Evolutionary conservation across 2,329 filamentous ascomycete genomes (phyloP).

Genomic region (Plectosphaerella cucumerina): DNA sequence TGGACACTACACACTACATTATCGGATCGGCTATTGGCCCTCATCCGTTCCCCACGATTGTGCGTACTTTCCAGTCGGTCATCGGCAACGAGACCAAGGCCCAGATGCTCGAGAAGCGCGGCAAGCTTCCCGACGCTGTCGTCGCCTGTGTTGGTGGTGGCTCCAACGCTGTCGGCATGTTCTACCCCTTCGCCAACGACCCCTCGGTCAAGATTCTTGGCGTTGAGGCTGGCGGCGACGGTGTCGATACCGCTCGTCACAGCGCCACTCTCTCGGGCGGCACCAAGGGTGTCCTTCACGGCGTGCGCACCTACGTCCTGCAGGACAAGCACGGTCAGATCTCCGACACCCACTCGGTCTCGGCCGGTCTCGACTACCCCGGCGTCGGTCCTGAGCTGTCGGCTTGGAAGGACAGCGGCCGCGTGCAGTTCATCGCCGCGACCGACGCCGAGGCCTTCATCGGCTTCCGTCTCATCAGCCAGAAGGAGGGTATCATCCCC

Average conservation of each 20-base stretch:
- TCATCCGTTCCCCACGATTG: slow-evolving; percentile 96
- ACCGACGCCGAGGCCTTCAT: slow-evolving; percentile 88
- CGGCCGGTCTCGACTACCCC: slow-evolving; percentile 93
- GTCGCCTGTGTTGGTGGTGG: slow-evolving; percentile 96
- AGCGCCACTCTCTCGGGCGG: slow-evolving; percentile 84
- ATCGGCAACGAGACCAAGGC: slow-evolving; percentile 93
- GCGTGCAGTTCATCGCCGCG: slow-evolving; percentile 84
- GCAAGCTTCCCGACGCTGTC: slow-evolving; percentile 90
- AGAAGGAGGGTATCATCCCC: slow-evolving; percentile 95
- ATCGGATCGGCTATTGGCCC: slow-evolving; percentile 97
- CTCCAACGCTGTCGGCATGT: slow-evolving; percentile 95
- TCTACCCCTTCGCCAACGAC: slow-evolving; percentile 91
- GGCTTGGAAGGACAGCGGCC: slow-evolving; percentile 84
- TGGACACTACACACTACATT: slow-evolving; percentile 95
- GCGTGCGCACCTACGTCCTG: slow-evolving; percentile 91
- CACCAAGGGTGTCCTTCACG: slow-evolving; percentile 88
- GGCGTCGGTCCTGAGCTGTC: slow-evolving; percentile 92
- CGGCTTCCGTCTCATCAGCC: slow-evolving; percentile 78
- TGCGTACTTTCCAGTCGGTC: slow-evolving; percentile 94
- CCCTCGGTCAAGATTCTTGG: slow-evolving; percentile 81
- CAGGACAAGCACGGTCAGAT: slow-evolving; percentile 94
- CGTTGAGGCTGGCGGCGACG: slow-evolving; percentile 93
- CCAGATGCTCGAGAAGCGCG: slow-evolving; percentile 80
- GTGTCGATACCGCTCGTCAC: slow-evolving; percentile 79
- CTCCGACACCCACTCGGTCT: slow-evolving; percentile 90